Evolutionary conservation across 2,329 filamentous ascomycete genomes (phyloP).

Genomic region (Arachnomyces sp.): DNA sequence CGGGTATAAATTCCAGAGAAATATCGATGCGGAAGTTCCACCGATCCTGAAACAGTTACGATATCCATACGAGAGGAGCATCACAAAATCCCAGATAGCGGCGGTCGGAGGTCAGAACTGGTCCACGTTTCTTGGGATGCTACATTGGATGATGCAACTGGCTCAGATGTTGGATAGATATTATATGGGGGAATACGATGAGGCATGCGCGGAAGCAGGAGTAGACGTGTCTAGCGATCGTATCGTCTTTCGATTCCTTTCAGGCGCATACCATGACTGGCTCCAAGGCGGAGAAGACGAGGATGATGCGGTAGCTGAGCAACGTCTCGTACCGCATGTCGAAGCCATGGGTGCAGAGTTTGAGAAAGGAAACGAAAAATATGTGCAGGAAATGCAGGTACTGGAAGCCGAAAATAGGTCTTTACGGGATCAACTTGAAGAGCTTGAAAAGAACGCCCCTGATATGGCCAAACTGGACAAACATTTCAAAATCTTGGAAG

Average conservation of each 20-base stretch:
- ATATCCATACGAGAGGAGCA: conserved; percentile 91
- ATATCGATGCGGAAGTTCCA: conserved; percentile 90
- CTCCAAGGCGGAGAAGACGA: conserved; percentile 85
- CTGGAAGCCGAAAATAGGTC: conserved; percentile 80
- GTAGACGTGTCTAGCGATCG: conserved; percentile 82
- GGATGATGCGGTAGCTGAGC: conserved; percentile 73
- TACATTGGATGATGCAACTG: conserved; percentile 99
- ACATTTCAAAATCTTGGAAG: conserved; percentile 86
- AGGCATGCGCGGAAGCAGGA: conserved; percentile 80
- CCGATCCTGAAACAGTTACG: conserved; percentile 85
- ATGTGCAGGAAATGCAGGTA: conserved; percentile 72
- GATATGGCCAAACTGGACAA: conserved; percentile 78
- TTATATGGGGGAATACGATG: conserved; percentile 69
- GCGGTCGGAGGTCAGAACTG: conserved; percentile 96
- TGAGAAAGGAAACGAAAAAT: conserved; percentile 74
- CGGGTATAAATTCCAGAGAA: conserved; percentile 85
- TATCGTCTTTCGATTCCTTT: conserved; percentile 90
- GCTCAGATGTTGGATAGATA: conserved; percentile 90
- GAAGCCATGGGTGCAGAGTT: conserved; percentile 84
- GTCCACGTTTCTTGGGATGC: conserved; percentile 84
- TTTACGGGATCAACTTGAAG: conserved; percentile 77
- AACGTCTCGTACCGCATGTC: conserved; percentile 73
- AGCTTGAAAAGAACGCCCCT: conserved; percentile 77
- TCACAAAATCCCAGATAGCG: conserved; percentile 91
- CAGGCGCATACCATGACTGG: conserved; percentile 87